These are phyloP conservation scores for Cubamyces sp. DNA, from an alignment of 768 basidiomycete species.

Conservation along the genomic window DNA sequence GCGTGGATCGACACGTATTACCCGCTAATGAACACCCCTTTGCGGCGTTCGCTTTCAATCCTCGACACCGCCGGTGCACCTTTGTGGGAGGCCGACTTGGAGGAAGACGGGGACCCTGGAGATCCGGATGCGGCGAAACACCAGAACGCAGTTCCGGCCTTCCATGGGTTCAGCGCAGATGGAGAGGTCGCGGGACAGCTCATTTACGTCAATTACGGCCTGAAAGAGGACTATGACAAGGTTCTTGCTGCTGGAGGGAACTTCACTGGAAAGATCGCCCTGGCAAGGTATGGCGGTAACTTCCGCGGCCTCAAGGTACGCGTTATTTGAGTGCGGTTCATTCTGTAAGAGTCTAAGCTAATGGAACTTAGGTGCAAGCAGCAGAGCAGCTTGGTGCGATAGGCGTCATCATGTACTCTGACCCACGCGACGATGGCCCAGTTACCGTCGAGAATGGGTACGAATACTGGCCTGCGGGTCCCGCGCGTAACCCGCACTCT, in stretches of 20 bases:
- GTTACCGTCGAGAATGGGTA: constrained; percentile 81
- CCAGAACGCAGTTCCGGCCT: constrained; percentile 68
- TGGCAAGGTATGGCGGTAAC: constrained; percentile 73
- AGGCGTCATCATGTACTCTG: constrained; percentile 82
- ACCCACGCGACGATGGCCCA: constrained; percentile 83
- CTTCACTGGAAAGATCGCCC: constrained; percentile 76
- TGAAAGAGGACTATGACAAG: constrained; percentile 71
- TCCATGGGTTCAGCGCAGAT: constrained; percentile 81
- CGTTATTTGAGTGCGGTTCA: neutral
- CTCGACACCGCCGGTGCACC: constrained; percentile 56
- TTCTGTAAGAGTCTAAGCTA: neutral
- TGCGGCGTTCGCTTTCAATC: constrained; percentile 69
- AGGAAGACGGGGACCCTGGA: constrained; percentile 70
- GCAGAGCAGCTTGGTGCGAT: constrained; percentile 83
- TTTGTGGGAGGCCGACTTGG: constrained; percentile 75
- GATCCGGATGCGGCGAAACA: constrained; percentile 76
- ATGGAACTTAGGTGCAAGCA: constrained; percentile 60
- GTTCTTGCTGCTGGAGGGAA: constrained; percentile 69
- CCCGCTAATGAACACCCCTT: constrained; percentile 81
- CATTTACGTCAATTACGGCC: constrained; percentile 83
- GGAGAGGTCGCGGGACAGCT: constrained; percentile 76
- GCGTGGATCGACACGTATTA: constrained; percentile 92
- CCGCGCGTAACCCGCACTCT: constrained; percentile 82
- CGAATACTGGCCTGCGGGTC: constrained; percentile 78
- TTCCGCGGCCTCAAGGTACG: constrained; percentile 86